Base-by-base conservation (phyloP, 2,329 filamentous ascomycete species). In the Biscogniauxia marginata region DNA sequence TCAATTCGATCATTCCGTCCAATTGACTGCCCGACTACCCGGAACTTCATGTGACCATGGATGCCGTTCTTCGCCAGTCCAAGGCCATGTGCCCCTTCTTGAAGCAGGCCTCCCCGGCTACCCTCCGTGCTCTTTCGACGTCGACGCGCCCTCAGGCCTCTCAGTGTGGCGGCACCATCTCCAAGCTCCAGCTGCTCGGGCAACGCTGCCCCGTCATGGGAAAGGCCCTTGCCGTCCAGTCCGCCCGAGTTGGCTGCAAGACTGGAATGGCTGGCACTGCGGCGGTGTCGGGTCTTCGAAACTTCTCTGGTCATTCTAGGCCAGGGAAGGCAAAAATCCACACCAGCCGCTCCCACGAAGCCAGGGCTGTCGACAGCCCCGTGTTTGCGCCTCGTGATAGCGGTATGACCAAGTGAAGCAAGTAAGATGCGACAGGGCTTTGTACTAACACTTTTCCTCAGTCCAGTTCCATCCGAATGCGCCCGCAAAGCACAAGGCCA, bases 191-290 rank as follows among this genome's bases (percentile, higher is more conserved):
- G 80, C 86, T 95, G 65, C 86, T 96, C 70, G 95, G 91, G 69
- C 88, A 92, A 71, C 91, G 93, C 74, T 99, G 95, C 84, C 95
- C 95, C 57, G 89, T 99, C 75, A 99, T 99, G 95, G 93, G 93
- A 75, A 96, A 97, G 83, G 95, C 95, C 45, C 85, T 99, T 73
- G 90, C 91, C 59, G 88, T 97, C 43, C 93, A 97, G 81, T 84
- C 84, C 47, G 81, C 84, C 61, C 81, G 82, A 70, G 73, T 79
- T 50, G 75, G 79, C 24, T 54, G 54, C 52, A 75, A 74, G 56
- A 63, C 74, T 54, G 69, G 74, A 54, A 66, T 77, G 61, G 65
- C 71, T 59, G 72, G 68, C 54, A 70, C 73, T 54, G 75, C 76
- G 52, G 74, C 77, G 58, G 73, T 78, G 55, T 75, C 80, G 52